Evolutionary conservation across 495 filamentous ascomycete species (phyloP).

Genomic region (Talaromyces nanjingensis): DNA sequence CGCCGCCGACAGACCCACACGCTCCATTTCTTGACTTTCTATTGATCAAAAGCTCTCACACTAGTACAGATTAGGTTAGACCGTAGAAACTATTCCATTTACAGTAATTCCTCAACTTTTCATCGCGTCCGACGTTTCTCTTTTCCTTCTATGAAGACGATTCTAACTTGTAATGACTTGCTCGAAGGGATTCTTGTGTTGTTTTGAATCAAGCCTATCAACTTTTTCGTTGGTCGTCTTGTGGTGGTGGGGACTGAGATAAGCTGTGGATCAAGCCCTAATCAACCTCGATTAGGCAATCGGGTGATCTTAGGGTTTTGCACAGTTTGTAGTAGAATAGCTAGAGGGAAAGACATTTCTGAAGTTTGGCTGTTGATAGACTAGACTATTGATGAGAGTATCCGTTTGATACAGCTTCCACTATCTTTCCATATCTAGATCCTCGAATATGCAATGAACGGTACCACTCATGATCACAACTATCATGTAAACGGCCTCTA

Average conservation of each 20-base stretch:
- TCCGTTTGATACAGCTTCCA: background rate
- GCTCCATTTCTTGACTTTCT: background rate
- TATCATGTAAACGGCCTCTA: background rate
- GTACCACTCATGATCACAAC: background rate
- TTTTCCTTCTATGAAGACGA: background rate
- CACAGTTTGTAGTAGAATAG: background rate
- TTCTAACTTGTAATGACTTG: too few relatives aligned
- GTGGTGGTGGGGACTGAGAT: background rate
- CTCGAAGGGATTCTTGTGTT: too few relatives aligned
- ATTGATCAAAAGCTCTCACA: background rate
- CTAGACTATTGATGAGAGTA: background rate
- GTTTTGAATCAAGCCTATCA: background rate
- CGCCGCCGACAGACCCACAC: background rate
- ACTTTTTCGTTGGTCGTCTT: background rate
- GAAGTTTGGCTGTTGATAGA: background rate
- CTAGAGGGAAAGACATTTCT: background rate
- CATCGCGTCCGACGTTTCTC: background rate
- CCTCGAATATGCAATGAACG: too few relatives aligned
- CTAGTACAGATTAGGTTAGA: background rate
- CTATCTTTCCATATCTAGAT: too few relatives aligned
- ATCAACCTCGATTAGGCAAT: background rate
- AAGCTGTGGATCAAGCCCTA: background rate
- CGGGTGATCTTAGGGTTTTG: background rate
- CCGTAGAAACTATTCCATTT: background rate
- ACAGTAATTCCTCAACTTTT: background rate